Evolutionary conservation across 805 yeast species (phyloP).

Genomic region (Candida nemodendra): DNA sequence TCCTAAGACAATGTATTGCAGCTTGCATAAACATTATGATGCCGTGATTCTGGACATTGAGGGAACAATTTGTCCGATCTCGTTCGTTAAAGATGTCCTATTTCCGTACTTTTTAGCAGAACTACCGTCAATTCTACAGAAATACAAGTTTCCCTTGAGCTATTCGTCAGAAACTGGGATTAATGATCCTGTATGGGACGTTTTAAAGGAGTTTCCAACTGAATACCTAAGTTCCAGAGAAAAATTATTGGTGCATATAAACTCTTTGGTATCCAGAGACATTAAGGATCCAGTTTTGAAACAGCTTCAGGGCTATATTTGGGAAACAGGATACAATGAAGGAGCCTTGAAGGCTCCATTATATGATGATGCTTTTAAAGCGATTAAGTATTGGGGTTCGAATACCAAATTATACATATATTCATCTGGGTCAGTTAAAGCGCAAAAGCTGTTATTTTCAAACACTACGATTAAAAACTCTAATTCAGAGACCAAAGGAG

Average conservation of each 20-base stretch:
- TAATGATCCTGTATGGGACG: conserved; percentile 28
- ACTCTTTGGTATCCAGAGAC: conserved; percentile 58
- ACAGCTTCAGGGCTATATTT: conserved; percentile 76
- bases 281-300: conserved; percentile 77
- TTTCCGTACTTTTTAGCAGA: conserved; percentile 70
- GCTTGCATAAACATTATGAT: too few species aligned
- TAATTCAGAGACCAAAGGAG: conserved; percentile 22
- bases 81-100: conserved; percentile 76
- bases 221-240: conserved; percentile 28
- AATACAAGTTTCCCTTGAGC: conserved; percentile 37
- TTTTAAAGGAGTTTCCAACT: conserved; percentile 47
- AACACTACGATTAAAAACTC: conserved; percentile 46
- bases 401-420: conserved; percentile 58
- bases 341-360: conserved; percentile 79
- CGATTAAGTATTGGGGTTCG: conserved; percentile 44
- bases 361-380: conserved; percentile 65
- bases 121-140: conserved; percentile 41
- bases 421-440: conserved; percentile 86
- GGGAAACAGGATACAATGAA: conserved; percentile 76
- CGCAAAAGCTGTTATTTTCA: conserved; percentile 75
- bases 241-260: conserved; percentile 46
- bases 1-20: too few species aligned
- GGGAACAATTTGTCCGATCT: conserved; percentile 90
- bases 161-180: neutral
- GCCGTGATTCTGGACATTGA: conserved; percentile 71